Conservation (phyloP, 331 rosid genomes). For the Ulmus americana region DNA sequence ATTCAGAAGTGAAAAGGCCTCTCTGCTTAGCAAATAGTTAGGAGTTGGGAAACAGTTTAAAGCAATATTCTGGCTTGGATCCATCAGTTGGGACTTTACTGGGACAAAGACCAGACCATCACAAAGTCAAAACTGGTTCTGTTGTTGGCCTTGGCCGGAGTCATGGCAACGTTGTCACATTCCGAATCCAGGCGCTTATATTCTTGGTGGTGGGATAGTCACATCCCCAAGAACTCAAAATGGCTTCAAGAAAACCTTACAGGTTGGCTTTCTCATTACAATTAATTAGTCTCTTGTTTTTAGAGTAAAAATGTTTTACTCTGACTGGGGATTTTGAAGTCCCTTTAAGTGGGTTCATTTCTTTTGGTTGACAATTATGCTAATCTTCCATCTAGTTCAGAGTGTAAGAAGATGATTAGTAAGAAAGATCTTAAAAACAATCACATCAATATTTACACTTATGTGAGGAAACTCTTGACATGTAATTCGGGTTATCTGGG, state of each 20-base stretch:
- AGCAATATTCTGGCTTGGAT: slow-evolving; percentile 62
- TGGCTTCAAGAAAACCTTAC: slow-evolving; percentile 98
- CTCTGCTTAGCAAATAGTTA: slow-evolving; percentile 18
- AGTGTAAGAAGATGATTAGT: neutral
- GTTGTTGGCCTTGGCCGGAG: slow-evolving; percentile 39
- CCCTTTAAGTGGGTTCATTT: no score
- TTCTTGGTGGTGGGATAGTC: slow-evolving; percentile 99
- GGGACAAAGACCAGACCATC: slow-evolving; percentile 35
- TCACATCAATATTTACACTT: no score
- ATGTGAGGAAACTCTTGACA: no score
- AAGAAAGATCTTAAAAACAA: no score
- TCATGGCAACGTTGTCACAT: slow-evolving; percentile 65
- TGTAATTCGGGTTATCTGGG: no score
- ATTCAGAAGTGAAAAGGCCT: slow-evolving; percentile 16
- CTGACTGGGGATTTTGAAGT: neutral
- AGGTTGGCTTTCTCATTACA: slow-evolving; percentile 38
- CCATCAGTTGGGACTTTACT: slow-evolving; percentile 29
- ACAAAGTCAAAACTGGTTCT: slow-evolving; percentile 41
- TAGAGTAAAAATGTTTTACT: neutral
- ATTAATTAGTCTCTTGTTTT: slow-evolving; percentile 1
- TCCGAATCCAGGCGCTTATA: slow-evolving; percentile 75
- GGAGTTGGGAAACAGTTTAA: slow-evolving; percentile 23
- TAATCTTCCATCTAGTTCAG: no score
- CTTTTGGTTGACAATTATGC: no score
- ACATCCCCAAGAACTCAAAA: slow-evolving; percentile 86